Conservation (phyloP, 2,329 filamentous ascomycete genomes). For the Thelonectria discophora region DNA sequence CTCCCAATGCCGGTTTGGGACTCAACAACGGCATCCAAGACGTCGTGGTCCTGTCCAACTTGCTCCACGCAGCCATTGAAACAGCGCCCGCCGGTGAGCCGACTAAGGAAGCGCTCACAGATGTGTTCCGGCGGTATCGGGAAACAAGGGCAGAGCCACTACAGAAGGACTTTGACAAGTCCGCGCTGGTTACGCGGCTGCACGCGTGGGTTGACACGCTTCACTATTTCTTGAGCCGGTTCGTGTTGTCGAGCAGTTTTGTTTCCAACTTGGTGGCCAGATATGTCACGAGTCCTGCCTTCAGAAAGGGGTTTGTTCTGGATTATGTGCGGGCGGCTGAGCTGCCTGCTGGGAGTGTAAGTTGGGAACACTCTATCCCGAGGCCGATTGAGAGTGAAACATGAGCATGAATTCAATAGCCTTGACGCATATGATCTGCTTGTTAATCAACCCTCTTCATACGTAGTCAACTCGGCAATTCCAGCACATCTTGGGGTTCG, state of each 20-base stretch:
- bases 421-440: too few species aligned
- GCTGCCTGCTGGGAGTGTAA: slow-evolving; percentile 10
- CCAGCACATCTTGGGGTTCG: slow-evolving; percentile 62
- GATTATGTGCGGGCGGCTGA: slow-evolving; percentile 28
- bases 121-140: slow-evolving; percentile 34
- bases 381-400: background rate
- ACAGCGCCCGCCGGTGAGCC: background rate
- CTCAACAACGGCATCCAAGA: slow-evolving; percentile 37
- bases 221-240: slow-evolving; percentile 38
- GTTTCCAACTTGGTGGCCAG: slow-evolving; percentile 16
- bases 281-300: slow-evolving; percentile 20
- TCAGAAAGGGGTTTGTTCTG: slow-evolving; percentile 29
- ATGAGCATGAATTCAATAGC: background rate
- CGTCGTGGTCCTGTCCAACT: slow-evolving; percentile 10
- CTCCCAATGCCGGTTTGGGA: slow-evolving; percentile 45
- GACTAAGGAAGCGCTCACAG: slow-evolving; percentile 10
- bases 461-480: slow-evolving; percentile 55
- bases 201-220: slow-evolving; percentile 40
- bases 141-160: slow-evolving; percentile 25
- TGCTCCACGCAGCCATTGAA: background rate
- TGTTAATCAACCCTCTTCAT: slow-evolving; percentile 12
- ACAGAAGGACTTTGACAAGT: slow-evolving; percentile 26
- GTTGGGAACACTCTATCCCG: slow-evolving; percentile 13
- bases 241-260: slow-evolving; percentile 25
- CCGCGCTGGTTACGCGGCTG: slow-evolving; percentile 33